Base-by-base conservation (phyloP, 805 yeast genomes). In the Saccharomycopsis babjevae region DNA sequence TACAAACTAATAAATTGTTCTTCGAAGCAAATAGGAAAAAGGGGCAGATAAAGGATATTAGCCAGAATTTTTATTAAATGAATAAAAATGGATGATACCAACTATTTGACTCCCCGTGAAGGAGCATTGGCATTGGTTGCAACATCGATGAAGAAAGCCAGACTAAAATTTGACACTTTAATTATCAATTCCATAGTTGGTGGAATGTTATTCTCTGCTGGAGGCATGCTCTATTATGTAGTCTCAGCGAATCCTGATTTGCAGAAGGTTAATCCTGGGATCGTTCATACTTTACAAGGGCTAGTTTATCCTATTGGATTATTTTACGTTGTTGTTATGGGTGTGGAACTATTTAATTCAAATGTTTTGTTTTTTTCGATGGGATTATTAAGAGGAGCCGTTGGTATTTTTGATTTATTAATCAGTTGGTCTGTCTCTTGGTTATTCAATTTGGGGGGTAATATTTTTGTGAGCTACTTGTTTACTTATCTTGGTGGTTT, bases 81-180 rank as follows among this genome's bases (percentile, higher is more conserved):
- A 15, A n/a, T 25, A 7, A 57, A 74, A 75, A 72, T 70, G 13
- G 78, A 74, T 67, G 86, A 83, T 66, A 74, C 80, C 1, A 73
- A 77, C 66, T 88, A 86, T 67, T 77, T 86, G 57, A 83, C 90
- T 3, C 88, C 93, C 6, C 84, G 88, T 72, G 96, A 88, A 67
- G 84, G 93, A 1, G 94, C 94, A 0, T 71, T 88, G 57, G 94
- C 96, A 0, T 86, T 87, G 50, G 93, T 88, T 20, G 96, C 96
- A 8, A 88, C 94, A 0, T 78, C 90, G 1, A 88, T 88, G 94
- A 88, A 88, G 71, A 88, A 88, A 68, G 80, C 92, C 3, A 77
- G 96, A 70, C 77, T 86, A 34, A 78, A 83, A 64, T 66, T 83
- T 4, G 85, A 84, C 61, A 77, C 84, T 0, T 69, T 88, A n/a